Evolutionary conservation across 371 early-diverging fungal species (phyloP).

Genomic region (Mortierella sp.): DNA sequence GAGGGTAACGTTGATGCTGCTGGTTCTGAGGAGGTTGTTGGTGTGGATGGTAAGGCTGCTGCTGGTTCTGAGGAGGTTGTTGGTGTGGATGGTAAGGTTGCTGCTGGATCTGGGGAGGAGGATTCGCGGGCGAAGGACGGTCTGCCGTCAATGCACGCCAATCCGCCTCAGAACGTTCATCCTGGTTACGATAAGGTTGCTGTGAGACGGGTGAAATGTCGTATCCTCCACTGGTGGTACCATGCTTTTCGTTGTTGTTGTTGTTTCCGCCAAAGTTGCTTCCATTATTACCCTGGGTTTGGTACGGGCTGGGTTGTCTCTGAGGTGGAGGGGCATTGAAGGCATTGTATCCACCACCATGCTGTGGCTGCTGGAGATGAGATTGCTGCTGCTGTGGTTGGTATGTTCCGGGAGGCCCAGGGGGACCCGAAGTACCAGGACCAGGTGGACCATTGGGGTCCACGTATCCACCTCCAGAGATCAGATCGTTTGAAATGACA

Average conservation of each 20-base stretch:
- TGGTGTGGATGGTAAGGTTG: slow-evolving; percentile 2
- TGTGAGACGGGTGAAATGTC: slow-evolving; percentile 16
- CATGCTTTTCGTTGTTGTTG: slow-evolving; percentile 1
- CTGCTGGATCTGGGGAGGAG: slow-evolving; percentile 8
- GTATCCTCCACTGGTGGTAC: slow-evolving; percentile 15
- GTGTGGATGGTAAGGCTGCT: slow-evolving; percentile 17
- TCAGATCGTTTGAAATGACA: slow-evolving; percentile 62
- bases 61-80: neutral
- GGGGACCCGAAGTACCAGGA: neutral
- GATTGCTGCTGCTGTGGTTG: neutral
- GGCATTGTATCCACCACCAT: neutral
- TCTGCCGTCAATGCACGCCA: slow-evolving; percentile 41
- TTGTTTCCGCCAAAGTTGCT: neutral
- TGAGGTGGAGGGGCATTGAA: slow-evolving; percentile 2
- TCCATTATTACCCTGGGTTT: neutral
- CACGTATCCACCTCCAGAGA: slow-evolving; percentile 28
- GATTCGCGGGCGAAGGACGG: slow-evolving; percentile 9
- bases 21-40: slow-evolving; percentile 6
- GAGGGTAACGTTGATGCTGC: slow-evolving; percentile 9
- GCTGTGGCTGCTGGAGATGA: slow-evolving; percentile 1
- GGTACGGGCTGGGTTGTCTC: slow-evolving; percentile 13
- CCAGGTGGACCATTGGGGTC: slow-evolving; percentile 10
- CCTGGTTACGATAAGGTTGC: neutral
- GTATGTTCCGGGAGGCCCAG: neutral
- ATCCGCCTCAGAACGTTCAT: slow-evolving; percentile 31